Evolutionary conservation across 2,329 filamentous ascomycete species (phyloP), one percentile per base, ranked within the genome.

Genomic region (Fusarium sp.): DNA sequence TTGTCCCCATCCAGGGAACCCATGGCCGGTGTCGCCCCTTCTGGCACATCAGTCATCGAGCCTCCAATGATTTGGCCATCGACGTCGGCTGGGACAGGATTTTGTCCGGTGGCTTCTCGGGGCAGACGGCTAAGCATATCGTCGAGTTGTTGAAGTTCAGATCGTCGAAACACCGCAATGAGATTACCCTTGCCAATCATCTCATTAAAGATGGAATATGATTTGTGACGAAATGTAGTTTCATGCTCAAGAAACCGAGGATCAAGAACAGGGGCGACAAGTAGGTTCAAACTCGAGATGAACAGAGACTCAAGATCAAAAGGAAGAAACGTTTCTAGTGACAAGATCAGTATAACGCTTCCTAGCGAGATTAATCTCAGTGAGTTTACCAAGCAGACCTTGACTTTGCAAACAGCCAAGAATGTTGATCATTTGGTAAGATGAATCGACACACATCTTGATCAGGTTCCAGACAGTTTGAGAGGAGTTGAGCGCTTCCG

Each of bases 301-400:
- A 82, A 84, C 0, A 82, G 72, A 0, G 81, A 76, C 42, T 85
- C 83, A 0, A 84, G 77, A 61, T 85, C 82, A 55, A 83, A 84
- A 0, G 83, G 82, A 0, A 85, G 78, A 62, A 85, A 85, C 0
- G 79, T 82, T 72, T 85, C 83, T 85, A 10, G 10, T 4, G 4
- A 0, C 3, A 0, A 2, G 27, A 23, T 62, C 7, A 58, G 60
- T 23, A 59, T 20, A 3, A 2, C 0, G 5, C 10, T 2, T 4
- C 6, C 9, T 7, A 2, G 14, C 14, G 27, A 58, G 34, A 58
- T 38, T 9, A n/a, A 46, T 49, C 55, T 60, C 58, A 4, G 66
- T 18, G 5, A 9, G 49, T 70, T 70, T 75, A 85, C 83, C 83
- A 2, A 85, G 76, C 16, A 86, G 77, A 6, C 80, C 80, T 68